Evolutionary conservation across 108 stramenopile species (phyloP).

Genomic region (Skeletonema marinoi): DNA sequence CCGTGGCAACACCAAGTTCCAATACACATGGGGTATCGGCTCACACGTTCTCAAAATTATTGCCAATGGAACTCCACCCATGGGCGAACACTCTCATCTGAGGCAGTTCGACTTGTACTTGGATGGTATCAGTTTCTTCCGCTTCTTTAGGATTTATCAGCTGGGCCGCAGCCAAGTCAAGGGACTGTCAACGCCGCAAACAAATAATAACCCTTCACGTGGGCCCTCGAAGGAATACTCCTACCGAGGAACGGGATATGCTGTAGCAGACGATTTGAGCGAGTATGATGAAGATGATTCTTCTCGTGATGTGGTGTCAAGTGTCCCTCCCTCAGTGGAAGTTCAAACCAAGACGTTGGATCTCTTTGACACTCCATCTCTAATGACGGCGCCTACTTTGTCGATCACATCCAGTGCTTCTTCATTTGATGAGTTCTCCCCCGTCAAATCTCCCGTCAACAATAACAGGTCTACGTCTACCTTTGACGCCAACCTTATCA

Average conservation of each 20-base stretch:
- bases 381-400: background rate
- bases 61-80: conserved; percentile 57
- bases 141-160: conserved; percentile 81
- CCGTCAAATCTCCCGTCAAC: background rate
- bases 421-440: conserved; percentile 29
- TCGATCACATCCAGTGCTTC: background rate
- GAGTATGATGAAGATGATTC: background rate
- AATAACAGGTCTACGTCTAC: conserved; percentile 12
- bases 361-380: background rate
- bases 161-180: conserved; percentile 42
- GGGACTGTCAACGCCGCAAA: background rate
- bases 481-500: conserved; percentile 30
- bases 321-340: background rate
- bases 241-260: conserved; percentile 6
- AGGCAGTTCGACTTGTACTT: conserved; percentile 78
- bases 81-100: conserved; percentile 8
- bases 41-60: conserved; percentile 64
- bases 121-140: conserved; percentile 78
- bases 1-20: conserved; percentile 62
- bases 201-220: background rate
- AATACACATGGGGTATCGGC: conserved; percentile 61
- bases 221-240: conserved; percentile 5
- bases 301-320: background rate
- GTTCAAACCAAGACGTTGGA: background rate
- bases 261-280: background rate